A percentile compares a stretch with the other conserved stretches of the same genome.
These are phyloP conservation scores for Leccinellum rugosiceps DNA, from an alignment of 768 basidiomycete species.

Conservation along the genomic window DNA sequence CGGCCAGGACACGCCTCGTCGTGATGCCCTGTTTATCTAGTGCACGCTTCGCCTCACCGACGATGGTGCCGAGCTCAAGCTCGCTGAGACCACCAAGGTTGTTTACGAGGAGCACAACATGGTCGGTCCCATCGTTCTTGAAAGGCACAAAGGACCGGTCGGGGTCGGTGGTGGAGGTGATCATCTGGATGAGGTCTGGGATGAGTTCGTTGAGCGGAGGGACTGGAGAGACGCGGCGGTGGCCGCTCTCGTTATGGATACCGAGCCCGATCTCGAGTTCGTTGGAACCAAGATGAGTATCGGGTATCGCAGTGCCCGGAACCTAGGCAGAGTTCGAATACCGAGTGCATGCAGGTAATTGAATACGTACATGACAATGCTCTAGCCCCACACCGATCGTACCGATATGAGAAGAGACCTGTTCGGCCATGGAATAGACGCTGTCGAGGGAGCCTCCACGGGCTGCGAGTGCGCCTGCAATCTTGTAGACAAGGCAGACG, in stretches of 20 bases:
- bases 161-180: slow-evolving; percentile 68
- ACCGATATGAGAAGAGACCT: slow-evolving; percentile 61
- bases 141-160: slow-evolving; percentile 80
- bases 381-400: slow-evolving; percentile 87
- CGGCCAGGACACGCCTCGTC: slow-evolving; percentile 63
- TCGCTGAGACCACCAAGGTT: slow-evolving; percentile 86
- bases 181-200: slow-evolving; percentile 62
- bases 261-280: slow-evolving; percentile 91
- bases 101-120: slow-evolving; percentile 79
- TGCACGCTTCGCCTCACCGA: slow-evolving; percentile 53
- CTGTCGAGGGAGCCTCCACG: slow-evolving; percentile 65
- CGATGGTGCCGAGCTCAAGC: slow-evolving; percentile 72
- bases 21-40: slow-evolving; percentile 56
- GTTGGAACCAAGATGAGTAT: slow-evolving; percentile 51
- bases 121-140: slow-evolving; percentile 55
- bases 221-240: slow-evolving; percentile 61
- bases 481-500: slow-evolving; percentile 84
- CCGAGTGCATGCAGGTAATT: neutral
- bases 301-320: slow-evolving; percentile 64
- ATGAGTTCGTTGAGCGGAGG: slow-evolving; percentile 71
- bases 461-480: slow-evolving; percentile 78
- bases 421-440: slow-evolving; percentile 64
- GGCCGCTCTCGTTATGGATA: slow-evolving; percentile 88
- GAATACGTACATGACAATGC: slow-evolving; percentile 69
- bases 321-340: slow-evolving; percentile 43